phyloP scores from a whole-genome alignment of 1,139 yeast genomes.

The Magnusiomyces starmeri region DNA sequence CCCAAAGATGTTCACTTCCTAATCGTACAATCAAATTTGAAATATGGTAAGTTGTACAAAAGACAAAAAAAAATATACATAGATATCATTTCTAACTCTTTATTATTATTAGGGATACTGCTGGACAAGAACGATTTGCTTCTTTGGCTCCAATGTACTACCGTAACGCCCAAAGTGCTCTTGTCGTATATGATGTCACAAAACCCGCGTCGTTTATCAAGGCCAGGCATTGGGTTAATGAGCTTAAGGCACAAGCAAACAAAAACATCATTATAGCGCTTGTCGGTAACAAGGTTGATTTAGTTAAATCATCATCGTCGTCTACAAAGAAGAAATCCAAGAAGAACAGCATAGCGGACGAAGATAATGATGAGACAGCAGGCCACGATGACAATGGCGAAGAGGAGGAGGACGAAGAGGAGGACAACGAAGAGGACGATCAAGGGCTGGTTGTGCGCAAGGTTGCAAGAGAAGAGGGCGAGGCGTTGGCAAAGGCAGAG shows the following conservation, averaged over 20 bases:
- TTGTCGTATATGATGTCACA: conserved; percentile 92
- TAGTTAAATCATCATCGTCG: conserved; percentile 28
- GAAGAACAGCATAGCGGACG: not conserved
- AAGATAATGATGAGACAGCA: not conserved
- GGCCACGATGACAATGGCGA: conserved; percentile 16
- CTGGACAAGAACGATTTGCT: conserved; percentile 97
- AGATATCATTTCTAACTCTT: not conserved
- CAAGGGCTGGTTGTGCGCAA: conserved; percentile 47
- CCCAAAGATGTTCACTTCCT: conserved; percentile 89
- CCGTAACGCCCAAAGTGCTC: conserved; percentile 97
- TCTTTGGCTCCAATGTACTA: conserved; percentile 96
- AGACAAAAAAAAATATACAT: too few relatives aligned
- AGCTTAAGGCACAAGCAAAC: conserved; percentile 88
- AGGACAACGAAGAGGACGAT: conserved; percentile 23
- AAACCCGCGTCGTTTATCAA: conserved; percentile 96
- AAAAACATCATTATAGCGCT: conserved; percentile 87
- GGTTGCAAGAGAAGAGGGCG: conserved; percentile 84
- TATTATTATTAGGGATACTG: conserved; percentile 55
- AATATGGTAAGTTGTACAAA: conserved; percentile 61
- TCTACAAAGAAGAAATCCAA: not conserved
- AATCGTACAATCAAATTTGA: conserved; percentile 90
- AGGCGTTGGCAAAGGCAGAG: conserved; percentile 73
- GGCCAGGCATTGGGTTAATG: conserved; percentile 99
- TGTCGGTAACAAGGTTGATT: conserved; percentile 87
- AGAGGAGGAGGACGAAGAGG: conserved; percentile 35